phyloP scores from a whole-genome alignment of 1,139 yeast genomes.

The Taphrina betulina region DNA sequence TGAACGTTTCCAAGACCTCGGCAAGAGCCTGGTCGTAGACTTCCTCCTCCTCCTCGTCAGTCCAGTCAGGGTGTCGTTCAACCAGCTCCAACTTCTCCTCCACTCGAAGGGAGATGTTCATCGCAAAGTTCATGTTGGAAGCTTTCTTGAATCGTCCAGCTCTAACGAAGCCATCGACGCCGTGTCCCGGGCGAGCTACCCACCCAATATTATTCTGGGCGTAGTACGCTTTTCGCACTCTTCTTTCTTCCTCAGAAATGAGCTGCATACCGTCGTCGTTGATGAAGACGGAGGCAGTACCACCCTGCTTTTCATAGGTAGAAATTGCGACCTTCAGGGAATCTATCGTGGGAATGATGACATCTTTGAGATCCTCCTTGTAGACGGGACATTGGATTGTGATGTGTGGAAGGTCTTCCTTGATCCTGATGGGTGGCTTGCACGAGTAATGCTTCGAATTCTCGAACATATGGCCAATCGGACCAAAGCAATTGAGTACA shows the following conservation, averaged over 20 bases:
- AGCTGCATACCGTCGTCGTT: slow-evolving; percentile 38
- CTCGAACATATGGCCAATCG: slow-evolving; percentile 33
- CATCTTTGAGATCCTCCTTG: slow-evolving; percentile 35
- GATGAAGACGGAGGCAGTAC: slow-evolving; percentile 36
- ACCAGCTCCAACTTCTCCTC: slow-evolving; percentile 36
- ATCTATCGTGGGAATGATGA: slow-evolving; percentile 37
- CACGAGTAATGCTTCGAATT: slow-evolving; percentile 34
- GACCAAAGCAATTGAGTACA: slow-evolving; percentile 33
- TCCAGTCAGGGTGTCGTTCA: slow-evolving; percentile 35
- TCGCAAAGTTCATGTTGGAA: slow-evolving; percentile 32
- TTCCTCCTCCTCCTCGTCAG: slow-evolving; percentile 25
- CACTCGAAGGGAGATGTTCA: slow-evolving; percentile 35
- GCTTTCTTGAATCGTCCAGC: slow-evolving; percentile 33
- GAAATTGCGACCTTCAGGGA: slow-evolving; percentile 36
- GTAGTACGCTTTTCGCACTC: slow-evolving; percentile 34
- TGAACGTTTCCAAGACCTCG: slow-evolving; percentile 26
- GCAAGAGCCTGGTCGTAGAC: slow-evolving; percentile 36
- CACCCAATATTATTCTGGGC: slow-evolving; percentile 36
- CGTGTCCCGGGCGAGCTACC: slow-evolving; percentile 38
- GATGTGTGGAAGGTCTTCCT: slow-evolving; percentile 34
- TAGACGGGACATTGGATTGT: slow-evolving; percentile 37
- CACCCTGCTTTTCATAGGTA: slow-evolving; percentile 38
- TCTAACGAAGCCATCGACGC: slow-evolving; percentile 34
- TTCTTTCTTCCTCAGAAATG: slow-evolving; percentile 35
- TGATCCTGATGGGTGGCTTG: slow-evolving; percentile 32